Base-by-base conservation (phyloP, 257 asterid genomes). In the Nemophila menziesii region DNA sequence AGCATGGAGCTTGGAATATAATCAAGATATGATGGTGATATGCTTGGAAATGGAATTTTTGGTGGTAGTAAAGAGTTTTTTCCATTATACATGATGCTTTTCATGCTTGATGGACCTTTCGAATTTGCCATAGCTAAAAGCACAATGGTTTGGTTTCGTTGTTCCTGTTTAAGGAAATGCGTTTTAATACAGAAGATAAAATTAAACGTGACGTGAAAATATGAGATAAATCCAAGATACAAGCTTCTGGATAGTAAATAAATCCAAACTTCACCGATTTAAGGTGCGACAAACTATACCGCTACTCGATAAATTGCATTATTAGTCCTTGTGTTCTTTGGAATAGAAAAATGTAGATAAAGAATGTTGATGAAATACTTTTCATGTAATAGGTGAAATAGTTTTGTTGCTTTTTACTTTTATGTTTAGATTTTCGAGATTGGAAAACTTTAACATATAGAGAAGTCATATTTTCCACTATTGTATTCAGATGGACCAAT, bases 61-160 rank as follows among this genome's bases (percentile, higher is more conserved):
- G 99, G 99, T 39, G 99, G 99, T 54, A 90, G 79, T 42, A 81
- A 62, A 7, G 94, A 62, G 53, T 63, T 61, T 62, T 75, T 85
- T 55, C 93, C 82, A 39, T 56, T 67, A 65, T 74, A 66, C 76
- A 73, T 65, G 78, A 69, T 64, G 55, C 65, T 85, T 77, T 86
- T 65, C 44, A 66, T 48, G 67, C 68, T 79, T 52, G 92, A 73
- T 34, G 87, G 73, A 50, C 85, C 97, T 72, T 83, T 86, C 33
- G 90, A 71, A 66, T 74, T 84, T 14, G 68, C 79, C 92, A 85
- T 84, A 60, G 63, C 56, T 41, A 48, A 55, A n/a, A 63, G 56
- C 22, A 54, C 53, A 63, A 56, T 42, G n/a, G n/a, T n/a, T n/a
- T n/a, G n/a, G n/a, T n/a, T n/a, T n/a, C n/a, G n/a, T n/a, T 60